These are phyloP conservation scores for Arthrobotrys pseudoclavata DNA, from an alignment of 2,329 filamentous ascomycete genomes.

Conservation along the genomic window DNA sequence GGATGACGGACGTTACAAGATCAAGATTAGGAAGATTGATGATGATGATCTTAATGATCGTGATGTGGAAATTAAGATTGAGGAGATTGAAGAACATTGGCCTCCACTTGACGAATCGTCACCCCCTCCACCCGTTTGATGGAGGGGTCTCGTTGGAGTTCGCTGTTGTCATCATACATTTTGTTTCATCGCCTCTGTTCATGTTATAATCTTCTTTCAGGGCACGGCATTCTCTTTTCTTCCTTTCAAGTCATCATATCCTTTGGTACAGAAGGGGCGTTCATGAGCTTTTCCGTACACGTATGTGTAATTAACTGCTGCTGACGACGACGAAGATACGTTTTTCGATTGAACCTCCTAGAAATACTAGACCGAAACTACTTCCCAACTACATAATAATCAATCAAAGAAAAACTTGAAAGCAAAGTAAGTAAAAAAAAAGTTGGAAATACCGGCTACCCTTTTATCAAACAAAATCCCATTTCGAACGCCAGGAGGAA, in stretches of 20 bases:
- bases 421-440: neutral
- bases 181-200: neutral
- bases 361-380: neutral
- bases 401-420: neutral
- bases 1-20: neutral
- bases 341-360: conserved; percentile 22
- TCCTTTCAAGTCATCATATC: no score
- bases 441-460: conserved; percentile 17
- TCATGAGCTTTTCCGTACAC: neutral
- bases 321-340: neutral
- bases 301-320: neutral
- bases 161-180: neutral
- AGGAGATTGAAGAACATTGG: neutral
- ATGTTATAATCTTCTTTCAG: neutral
- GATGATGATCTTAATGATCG: neutral
- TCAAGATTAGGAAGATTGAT: neutral
- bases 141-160: neutral
- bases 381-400: neutral
- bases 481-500: conserved; percentile 44
- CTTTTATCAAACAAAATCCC: conserved; percentile 45
- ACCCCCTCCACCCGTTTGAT: neutral
- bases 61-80: neutral
- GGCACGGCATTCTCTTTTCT: neutral
- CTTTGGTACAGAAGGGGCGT: neutral
- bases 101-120: neutral